A percentile compares a stretch with the other conserved stretches of the same genome.
Conservation (phyloP, 2,329 filamentous ascomycete genomes). For the Talaromyces piceae region DNA sequence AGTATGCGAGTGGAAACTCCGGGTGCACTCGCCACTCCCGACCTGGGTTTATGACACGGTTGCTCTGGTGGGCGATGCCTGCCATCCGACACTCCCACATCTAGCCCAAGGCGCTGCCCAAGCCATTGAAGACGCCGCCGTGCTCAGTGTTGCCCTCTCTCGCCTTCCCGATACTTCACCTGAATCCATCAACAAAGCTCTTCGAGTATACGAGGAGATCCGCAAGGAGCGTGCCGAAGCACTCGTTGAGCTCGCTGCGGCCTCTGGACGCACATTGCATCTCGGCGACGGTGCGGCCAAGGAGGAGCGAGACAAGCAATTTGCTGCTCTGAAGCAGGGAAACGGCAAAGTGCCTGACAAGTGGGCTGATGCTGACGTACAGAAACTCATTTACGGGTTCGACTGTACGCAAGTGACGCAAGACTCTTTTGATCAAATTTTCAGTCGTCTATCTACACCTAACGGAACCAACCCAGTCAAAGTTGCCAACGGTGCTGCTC, state of each 20-base stretch:
- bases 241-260: slow-evolving; percentile 50
- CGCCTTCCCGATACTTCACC: slow-evolving; percentile 41
- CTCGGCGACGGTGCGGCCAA: slow-evolving; percentile 52
- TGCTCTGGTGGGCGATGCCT: slow-evolving; percentile 39
- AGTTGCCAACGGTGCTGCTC: not conserved
- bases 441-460: slow-evolving; percentile 11
- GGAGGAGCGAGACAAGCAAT: slow-evolving; percentile 51
- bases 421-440: slow-evolving; percentile 47
- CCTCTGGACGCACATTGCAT: slow-evolving; percentile 48
- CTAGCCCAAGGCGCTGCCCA: slow-evolving; percentile 60
- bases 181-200: slow-evolving; percentile 44
- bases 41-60: slow-evolving; percentile 51
- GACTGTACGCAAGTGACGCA: slow-evolving; percentile 52
- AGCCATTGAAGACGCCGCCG: slow-evolving; percentile 58
- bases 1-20: slow-evolving; percentile 60
- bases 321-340: slow-evolving; percentile 45
- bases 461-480: not conserved
- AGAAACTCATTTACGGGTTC: slow-evolving; percentile 58
- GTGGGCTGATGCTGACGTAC: slow-evolving; percentile 63
- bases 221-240: slow-evolving; percentile 51
- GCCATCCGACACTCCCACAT: slow-evolving; percentile 60
- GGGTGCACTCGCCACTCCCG: slow-evolving; percentile 54
- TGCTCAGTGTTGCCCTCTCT: slow-evolving; percentile 37
- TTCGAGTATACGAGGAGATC: slow-evolving; percentile 50
- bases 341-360: slow-evolving; percentile 51